Conservation (phyloP, 306 rosid species). For the Vachellia pachyceras region DNA sequence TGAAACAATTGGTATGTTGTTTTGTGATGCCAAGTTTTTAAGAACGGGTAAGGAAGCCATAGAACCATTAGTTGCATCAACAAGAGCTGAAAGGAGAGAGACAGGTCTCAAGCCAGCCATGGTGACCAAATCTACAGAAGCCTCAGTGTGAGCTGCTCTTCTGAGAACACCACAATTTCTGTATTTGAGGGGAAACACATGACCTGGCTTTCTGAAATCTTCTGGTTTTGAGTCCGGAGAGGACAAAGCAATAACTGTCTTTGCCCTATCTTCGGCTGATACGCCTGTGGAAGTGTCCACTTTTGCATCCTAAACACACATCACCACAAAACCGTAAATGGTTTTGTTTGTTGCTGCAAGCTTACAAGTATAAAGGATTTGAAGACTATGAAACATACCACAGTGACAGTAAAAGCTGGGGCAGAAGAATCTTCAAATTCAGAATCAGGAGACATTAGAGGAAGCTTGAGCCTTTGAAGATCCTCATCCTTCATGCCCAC, state of each 20-base stretch:
- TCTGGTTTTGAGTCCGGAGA: conserved; percentile 62
- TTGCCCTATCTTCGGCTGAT: conserved; percentile 83
- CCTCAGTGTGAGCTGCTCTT: conserved; percentile 90
- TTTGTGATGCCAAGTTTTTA: conserved; percentile 58
- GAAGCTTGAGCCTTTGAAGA: conserved; percentile 79
- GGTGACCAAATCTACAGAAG: conserved; percentile 78
- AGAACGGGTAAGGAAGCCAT: conserved; percentile 65
- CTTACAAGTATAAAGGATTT: not conserved
- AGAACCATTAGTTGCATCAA: conserved; percentile 68
- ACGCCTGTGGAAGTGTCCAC: conserved; percentile 73
- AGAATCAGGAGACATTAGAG: conserved; percentile 75
- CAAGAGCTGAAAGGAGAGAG: conserved; percentile 73
- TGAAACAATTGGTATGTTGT: conserved; percentile 72
- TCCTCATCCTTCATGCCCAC: conserved; percentile 85
- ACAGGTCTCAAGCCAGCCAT: conserved; percentile 71
- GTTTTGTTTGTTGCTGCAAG: not conserved
- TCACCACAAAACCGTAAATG: not conserved
- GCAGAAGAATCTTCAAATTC: conserved; percentile 78
- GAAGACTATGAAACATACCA: conserved; percentile 51
- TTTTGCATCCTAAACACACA: conserved; percentile 69
- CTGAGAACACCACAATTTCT: conserved; percentile 83
- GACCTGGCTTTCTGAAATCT: conserved; percentile 82
- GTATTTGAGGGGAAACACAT: conserved; percentile 84
- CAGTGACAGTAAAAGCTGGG: conserved; percentile 86
- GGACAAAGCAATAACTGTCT: conserved; percentile 68